Conservation (phyloP, 805 yeast genomes). For the Yamadazyma kitorensis region DNA sequence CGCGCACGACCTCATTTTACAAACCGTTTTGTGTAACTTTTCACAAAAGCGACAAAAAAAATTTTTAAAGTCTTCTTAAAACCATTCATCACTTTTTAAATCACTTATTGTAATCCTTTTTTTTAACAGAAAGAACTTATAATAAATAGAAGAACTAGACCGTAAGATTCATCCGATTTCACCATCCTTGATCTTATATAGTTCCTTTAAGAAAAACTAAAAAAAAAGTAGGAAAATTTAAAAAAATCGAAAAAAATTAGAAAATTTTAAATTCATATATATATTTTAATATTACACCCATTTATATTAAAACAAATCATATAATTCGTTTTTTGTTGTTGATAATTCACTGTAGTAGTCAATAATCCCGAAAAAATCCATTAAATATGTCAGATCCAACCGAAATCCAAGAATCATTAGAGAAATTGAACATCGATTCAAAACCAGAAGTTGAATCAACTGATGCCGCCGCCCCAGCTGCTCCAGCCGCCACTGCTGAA, state of each 20-base stretch:
- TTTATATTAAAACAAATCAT: background rate
- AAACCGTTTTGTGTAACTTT: slow-evolving; percentile 1
- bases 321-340: too few species aligned
- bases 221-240: slow-evolving; percentile 1
- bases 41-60: slow-evolving; percentile 5
- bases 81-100: too few species aligned
- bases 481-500: slow-evolving; percentile 27
- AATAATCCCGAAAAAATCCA: slow-evolving; percentile 9
- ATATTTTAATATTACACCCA: slow-evolving; percentile 3
- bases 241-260: slow-evolving; percentile 3
- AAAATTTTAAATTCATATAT: slow-evolving; percentile 2
- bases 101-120: too few species aligned
- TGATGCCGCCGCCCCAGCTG: slow-evolving; percentile 21
- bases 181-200: too few species aligned
- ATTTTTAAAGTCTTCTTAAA: slow-evolving; percentile 7
- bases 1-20: background rate
- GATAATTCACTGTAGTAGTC: background rate
- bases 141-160: too few species aligned
- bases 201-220: too few species aligned
- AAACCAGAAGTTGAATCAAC: slow-evolving; percentile 27
- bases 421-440: slow-evolving; percentile 43
- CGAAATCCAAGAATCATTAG: slow-evolving; percentile 46
- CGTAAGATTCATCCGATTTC: too few species aligned
- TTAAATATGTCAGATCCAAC: slow-evolving; percentile 33
- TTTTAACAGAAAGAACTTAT: too few species aligned